These are phyloP conservation scores for Kurtzmaniella quercitrusa DNA, from an alignment of 1,139 yeast genomes.

Conservation along the genomic window DNA sequence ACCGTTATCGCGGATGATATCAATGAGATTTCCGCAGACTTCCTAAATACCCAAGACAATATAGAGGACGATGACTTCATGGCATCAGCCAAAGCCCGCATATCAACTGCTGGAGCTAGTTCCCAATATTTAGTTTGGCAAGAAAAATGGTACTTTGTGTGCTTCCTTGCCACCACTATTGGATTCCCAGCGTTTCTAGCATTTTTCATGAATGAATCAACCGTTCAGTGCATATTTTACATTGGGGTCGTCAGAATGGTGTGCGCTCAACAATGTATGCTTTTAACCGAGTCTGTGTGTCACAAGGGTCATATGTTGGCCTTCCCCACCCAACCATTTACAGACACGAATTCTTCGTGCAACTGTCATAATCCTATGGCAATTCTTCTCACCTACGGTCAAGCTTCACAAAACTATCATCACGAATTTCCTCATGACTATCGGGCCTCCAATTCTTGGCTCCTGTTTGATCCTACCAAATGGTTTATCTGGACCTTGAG, in stretches of 20 bases:
- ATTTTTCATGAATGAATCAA: conserved; percentile 36
- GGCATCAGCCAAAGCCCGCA: neutral
- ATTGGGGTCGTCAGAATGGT: conserved; percentile 60
- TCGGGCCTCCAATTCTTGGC: conserved; percentile 43
- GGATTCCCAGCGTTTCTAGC: conserved; percentile 47
- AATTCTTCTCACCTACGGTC: conserved; percentile 60
- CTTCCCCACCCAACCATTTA: conserved; percentile 55
- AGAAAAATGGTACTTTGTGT: conserved; percentile 39
- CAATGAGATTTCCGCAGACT: neutral
- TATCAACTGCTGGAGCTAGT: too few relatives aligned
- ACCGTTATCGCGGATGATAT: too few relatives aligned
- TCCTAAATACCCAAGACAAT: too few relatives aligned
- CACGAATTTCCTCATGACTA: conserved; percentile 74
- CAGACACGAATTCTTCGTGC: conserved; percentile 54
- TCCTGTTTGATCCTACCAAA: conserved; percentile 65
- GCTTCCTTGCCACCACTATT: conserved; percentile 45
- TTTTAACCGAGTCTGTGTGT: conserved; percentile 58
- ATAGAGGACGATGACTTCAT: neutral
- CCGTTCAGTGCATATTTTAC: conserved; percentile 53
- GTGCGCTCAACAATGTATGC: conserved; percentile 53
- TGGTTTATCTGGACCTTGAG: conserved; percentile 48
- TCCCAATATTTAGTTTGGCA: conserved; percentile 53
- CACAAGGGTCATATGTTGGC: conserved; percentile 46
- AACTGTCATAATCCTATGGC: conserved; percentile 48
- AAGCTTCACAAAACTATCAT: conserved; percentile 62